Evolutionary conservation across 2,329 filamentous ascomycete species (phyloP), one percentile per base, ranked within the genome.

Genomic region (Pleoardoris graminearum): DNA sequence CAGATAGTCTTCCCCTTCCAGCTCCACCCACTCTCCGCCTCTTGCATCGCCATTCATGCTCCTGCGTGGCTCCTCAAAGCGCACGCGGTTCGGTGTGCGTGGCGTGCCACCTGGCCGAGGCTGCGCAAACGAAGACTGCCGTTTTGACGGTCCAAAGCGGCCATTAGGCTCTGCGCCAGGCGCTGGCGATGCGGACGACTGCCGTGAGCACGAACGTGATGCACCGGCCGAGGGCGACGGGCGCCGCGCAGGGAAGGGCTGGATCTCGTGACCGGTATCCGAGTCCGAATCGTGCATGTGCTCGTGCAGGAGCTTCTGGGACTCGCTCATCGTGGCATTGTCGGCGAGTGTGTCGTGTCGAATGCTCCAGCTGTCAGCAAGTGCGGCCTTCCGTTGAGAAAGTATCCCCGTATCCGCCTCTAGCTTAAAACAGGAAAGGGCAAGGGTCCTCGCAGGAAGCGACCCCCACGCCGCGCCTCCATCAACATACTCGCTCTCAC

Each of bases 61-160:
- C 55, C 67, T 63, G 48, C 69, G 70, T 53, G 69, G 66, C 21
- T 63, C 57, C 44, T 87, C 86, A 74, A 94, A 94, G 60, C 87
- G 86, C 39, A 94, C 90, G 22, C 89, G 82, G 68, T 89, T 87
- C 7, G 83, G 80, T 1, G 87, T 90, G 48, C 87, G 73, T 16
- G 87, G 82, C 30, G 83, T 81, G 54, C 78, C 78, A 60, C 76
- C 70, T 5, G 74, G 72, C 45, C 78, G 68, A 12, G 68, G 73
- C 50, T 79, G 77, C 2, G 78, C 78, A 53, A 80, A 76, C 0
- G 77, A 79, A 7, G 73, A 76, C 50, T 75, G 71, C 12, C 74
- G 69, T 54, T 69, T 70, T 22, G 62, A 55, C 44, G 56, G 54
- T 30, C 46, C 51, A 29, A 43, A 48, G 46, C 7, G 66, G 64